Conservation (phyloP, 2,329 filamentous ascomycete species). For the Verticillium albo-atrum region DNA sequence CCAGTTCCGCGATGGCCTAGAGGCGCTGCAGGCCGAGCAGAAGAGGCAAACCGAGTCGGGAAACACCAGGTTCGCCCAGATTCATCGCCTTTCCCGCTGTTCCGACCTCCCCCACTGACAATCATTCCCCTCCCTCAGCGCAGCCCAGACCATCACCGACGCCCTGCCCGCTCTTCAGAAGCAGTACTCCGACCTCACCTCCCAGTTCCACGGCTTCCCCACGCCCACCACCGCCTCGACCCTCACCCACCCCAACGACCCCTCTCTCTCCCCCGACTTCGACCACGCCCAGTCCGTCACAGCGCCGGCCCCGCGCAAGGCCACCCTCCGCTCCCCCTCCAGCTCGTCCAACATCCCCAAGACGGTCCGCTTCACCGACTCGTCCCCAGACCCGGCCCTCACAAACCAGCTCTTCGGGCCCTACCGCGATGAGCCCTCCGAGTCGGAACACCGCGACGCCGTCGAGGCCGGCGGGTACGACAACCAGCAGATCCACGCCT, state of each 20-base stretch:
- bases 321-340: constrained; percentile 23
- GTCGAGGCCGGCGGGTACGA: constrained; percentile 57
- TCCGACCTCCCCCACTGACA: background rate
- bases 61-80: constrained; percentile 54
- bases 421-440: constrained; percentile 67
- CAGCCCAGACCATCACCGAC: constrained; percentile 49
- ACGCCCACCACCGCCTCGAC: constrained; percentile 44
- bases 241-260: constrained; percentile 60
- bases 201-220: constrained; percentile 72
- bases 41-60: constrained; percentile 58
- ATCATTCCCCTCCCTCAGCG: constrained; percentile 24
- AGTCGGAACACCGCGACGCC: constrained; percentile 49
- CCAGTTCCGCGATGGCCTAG: constrained; percentile 76
- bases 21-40: constrained; percentile 60
- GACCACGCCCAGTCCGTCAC: constrained; percentile 51
- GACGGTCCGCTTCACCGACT: constrained; percentile 83
- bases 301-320: constrained; percentile 14
- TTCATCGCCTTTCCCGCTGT: too few relatives aligned
- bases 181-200: constrained; percentile 71
- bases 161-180: constrained; percentile 64
- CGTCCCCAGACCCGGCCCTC: constrained; percentile 39
- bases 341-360: constrained; percentile 45
- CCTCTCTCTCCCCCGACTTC: constrained; percentile 58
- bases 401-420: constrained; percentile 45
- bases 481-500: constrained; percentile 83